Base-by-base conservation (phyloP, 1,139 yeast species). In the Pichia inconspicua region DNA sequence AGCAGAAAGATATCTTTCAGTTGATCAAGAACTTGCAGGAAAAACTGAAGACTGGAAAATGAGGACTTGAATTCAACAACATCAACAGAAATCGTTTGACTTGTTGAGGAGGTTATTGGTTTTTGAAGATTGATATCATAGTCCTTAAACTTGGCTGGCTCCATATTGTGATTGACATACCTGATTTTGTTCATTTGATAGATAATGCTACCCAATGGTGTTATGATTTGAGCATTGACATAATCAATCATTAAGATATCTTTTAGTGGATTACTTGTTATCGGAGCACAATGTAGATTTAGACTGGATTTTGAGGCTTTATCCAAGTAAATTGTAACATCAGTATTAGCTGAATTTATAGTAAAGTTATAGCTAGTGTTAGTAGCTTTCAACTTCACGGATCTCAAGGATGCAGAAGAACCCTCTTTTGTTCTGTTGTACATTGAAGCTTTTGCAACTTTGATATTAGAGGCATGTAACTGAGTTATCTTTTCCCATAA, bases 111-210 rank as follows among this genome's bases (percentile, higher is more conserved):
- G 2, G 27, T 15, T 4, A 47, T 31, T 11, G 44, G 40, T 22
- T 47, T 47, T 22, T 45, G 49, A 14, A 42, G 28, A 30, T 39
- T 49, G 2, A 43, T 39, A 37, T 49, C 52, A 42, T 31, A 47
- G 14, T 37, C 38, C 19, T 40, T 38, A 25, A 47, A 49, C 27
- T 41, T 43, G 14, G 36, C 44, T 19, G 31, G 32, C 12, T 34
- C 40, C 7, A 17, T 42, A 3, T 40, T 40, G 28, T 48, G 46
- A 25, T 42, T 34, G 1, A n/a, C 15, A 27, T 37, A 41, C 32
- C 39, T 14, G 10, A 49, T 15, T 7, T 28, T 43, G 10, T 44
- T 19, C 12, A 49, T n/a, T 17, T 17, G 11, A 10, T 42, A 11
- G 1, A 31, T 6, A 5, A 37, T 17, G 34, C 10, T 12, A 3